Percentiles rank a stretch among this genome's conserved stretches.
These are phyloP conservation scores for Ailanthus altissimus DNA, from an alignment of 345 rosid genomes.

Conservation along the genomic window DNA sequence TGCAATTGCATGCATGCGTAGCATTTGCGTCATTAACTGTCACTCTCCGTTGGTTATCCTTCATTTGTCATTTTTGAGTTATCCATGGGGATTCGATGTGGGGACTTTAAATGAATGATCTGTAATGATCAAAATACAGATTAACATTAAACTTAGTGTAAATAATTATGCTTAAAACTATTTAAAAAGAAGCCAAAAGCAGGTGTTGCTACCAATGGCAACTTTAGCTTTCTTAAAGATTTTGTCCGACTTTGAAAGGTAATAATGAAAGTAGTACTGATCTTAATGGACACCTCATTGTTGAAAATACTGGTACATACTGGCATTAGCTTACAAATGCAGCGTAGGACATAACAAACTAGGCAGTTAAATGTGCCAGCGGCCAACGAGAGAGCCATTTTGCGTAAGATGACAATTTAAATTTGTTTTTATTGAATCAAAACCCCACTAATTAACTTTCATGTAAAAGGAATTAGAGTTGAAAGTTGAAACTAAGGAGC, in stretches of 20 bases:
- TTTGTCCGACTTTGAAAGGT: background rate
- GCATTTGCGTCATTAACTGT: background rate
- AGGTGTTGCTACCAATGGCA: background rate
- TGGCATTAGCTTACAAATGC: background rate
- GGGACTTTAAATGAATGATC: no score
- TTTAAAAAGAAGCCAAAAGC: background rate
- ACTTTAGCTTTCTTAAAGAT: background rate
- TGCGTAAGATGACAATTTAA: conserved; percentile 9
- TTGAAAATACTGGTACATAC: background rate
- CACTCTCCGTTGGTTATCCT: background rate
- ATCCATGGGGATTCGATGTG: background rate
- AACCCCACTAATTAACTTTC: no score
- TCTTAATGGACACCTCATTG: conserved; percentile 13
- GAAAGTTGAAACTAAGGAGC: background rate
- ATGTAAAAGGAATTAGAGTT: background rate
- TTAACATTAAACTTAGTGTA: no score
- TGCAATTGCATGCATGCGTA: no score
- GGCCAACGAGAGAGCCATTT: background rate
- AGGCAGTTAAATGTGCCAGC: background rate
- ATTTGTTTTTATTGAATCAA: conserved; percentile 5
- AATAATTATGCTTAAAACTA: background rate
- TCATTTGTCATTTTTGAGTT: background rate
- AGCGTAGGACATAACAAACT: background rate
- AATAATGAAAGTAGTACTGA: background rate
- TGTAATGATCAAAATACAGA: background rate